phyloP scores from a whole-genome alignment of 441 rosid species.

The Bocquillonia castaneifolia region DNA sequence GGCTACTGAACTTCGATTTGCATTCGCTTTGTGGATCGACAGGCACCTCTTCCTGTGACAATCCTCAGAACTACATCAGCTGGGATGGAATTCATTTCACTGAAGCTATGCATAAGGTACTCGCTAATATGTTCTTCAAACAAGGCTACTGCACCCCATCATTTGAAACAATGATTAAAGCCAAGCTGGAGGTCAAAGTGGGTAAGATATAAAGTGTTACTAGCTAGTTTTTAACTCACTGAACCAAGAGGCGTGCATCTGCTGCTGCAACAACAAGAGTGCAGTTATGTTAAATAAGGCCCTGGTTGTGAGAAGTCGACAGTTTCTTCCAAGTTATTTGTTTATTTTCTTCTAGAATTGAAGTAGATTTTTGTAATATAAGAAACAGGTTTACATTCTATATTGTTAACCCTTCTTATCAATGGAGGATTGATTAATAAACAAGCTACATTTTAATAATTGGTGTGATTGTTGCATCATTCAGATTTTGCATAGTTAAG shows the following conservation, averaged over 20 bases:
- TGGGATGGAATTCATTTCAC: slow-evolving; percentile 56
- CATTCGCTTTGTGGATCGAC: slow-evolving; percentile 32
- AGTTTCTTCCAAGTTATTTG: background rate
- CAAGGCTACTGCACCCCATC: slow-evolving; percentile 36
- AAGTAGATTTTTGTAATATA: background rate
- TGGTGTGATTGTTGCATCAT: no score
- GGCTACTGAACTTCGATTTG: slow-evolving; percentile 34
- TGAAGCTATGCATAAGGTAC: slow-evolving; percentile 30
- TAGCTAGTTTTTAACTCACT: background rate
- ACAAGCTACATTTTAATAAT: no score
- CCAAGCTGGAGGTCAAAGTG: slow-evolving; percentile 5
- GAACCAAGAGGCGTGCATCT: background rate
- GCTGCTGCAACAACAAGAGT: background rate
- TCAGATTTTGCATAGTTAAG: no score
- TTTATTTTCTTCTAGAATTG: background rate
- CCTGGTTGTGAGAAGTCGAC: background rate
- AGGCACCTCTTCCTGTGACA: slow-evolving; percentile 24
- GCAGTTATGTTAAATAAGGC: background rate
- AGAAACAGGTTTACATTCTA: no score
- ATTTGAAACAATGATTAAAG: slow-evolving; percentile 22
- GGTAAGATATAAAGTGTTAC: no score
- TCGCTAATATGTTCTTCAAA: slow-evolving; percentile 30
- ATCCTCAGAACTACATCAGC: slow-evolving; percentile 24
- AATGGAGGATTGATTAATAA: no score
- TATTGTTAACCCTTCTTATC: no score